Conservation (phyloP, 2,329 filamentous ascomycete species). For the Trichophyton verrucosum region DNA sequence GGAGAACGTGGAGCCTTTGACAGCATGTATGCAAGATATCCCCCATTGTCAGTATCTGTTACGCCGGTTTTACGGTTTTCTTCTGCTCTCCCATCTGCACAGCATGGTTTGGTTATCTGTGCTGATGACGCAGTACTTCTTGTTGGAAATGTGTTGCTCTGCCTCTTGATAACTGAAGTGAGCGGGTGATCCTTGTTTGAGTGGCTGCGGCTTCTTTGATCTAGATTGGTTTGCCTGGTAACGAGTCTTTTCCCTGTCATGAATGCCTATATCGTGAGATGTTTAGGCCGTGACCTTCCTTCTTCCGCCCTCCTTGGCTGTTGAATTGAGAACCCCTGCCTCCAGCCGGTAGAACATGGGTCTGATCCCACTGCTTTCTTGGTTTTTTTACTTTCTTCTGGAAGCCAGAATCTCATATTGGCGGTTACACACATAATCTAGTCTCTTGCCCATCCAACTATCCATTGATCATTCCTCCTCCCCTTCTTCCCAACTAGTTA, state of each 20-base stretch:
- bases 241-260: neutral
- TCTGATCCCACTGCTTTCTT: neutral
- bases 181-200: neutral
- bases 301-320: neutral
- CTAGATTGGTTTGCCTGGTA: neutral
- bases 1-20: neutral
- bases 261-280: neutral
- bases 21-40: neutral
- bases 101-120: neutral
- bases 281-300: neutral
- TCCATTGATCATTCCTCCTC: neutral
- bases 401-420: neutral
- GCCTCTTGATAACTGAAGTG: neutral
- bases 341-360: slow-evolving; percentile 1
- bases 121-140: neutral
- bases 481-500: neutral
- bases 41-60: neutral
- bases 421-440: neutral
- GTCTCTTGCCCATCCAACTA: neutral
- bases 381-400: neutral
- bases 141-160: neutral
- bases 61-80: neutral
- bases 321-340: neutral
- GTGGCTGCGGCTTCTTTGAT: neutral
- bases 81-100: neutral